Base-by-base conservation (phyloP, 345 rosid species). In the Eucalyptus tenuipes region DNA sequence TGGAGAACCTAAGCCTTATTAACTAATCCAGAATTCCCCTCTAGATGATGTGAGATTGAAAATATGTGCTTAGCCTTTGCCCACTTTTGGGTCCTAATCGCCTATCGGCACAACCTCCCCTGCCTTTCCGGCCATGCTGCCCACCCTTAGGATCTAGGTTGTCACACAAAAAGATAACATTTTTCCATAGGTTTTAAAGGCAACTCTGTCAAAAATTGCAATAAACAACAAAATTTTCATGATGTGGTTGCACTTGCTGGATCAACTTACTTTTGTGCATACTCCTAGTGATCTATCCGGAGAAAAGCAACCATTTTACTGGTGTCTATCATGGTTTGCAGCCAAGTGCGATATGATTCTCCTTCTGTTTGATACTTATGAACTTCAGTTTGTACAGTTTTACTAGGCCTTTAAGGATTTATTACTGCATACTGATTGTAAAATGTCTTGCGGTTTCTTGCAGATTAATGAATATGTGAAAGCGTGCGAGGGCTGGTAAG, bases 321-420 rank as follows among this genome's bases (percentile, higher is more conserved):
- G 99, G 98, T 57, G 96, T 92, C 52, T 95, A 79, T 95, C 98
- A 33, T 98, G 99, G 98, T 97, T 96, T 90, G 98, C 99, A 84
- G 95, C 98, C 55, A 98, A 98, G 91, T 95, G 98, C 57, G 98
- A 97, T 89, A 92, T 97, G 91, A 98, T 97, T 88, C 95, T 98
- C 75, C 99, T 98, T 89, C 92, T 97, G 75, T 97, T 98, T 90
- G 99, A 98, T 90, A 98, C 99, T 64, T 98, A 98, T 90, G 97
- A 97, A 89, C 97, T 96, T 85, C 97, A 98, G 79, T 68, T 68
- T 31, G 42, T 68, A 8, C 42, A 31, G 31, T 68, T 31, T 68
- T 3, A 68, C 42, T 2, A 68, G 37, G 79, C 79, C 9, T 52
- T 24, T 8, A 68, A 16, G 20, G 79, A 68, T 31, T 68, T 68